phyloP scores from a whole-genome alignment of 2,329 filamentous ascomycete genomes.

The Phialemoniopsis sp. region DNA sequence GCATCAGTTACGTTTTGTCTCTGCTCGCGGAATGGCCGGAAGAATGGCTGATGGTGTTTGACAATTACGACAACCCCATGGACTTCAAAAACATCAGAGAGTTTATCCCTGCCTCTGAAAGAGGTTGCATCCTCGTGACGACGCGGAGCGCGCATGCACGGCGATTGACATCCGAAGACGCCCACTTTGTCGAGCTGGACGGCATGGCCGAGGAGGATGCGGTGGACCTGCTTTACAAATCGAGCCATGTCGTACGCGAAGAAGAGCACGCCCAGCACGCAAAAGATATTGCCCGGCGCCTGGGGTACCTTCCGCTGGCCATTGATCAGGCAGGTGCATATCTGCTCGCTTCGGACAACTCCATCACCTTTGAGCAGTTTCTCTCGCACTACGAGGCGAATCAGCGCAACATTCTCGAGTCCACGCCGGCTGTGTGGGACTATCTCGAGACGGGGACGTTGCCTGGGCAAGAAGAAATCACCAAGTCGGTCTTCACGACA shows the following conservation, averaged over 20 bases:
- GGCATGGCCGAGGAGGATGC: no score
- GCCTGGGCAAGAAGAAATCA: neutral
- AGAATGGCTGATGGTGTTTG: neutral
- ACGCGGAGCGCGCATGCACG: no score
- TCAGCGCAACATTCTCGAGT: neutral
- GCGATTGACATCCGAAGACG: no score
- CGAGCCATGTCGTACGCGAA: no score
- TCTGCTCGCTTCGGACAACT: neutral
- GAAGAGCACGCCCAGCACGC: neutral
- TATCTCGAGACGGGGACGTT: neutral
- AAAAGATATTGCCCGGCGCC: neutral
- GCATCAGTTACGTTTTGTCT: no score
- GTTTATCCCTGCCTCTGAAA: neutral
- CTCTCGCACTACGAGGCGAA: neutral
- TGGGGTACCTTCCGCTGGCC: neutral
- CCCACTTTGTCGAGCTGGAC: no score
- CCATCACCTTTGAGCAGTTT: neutral
- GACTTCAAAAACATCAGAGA: neutral
- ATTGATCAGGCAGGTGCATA: neutral
- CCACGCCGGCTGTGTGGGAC: neutral
- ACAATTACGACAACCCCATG: slow-evolving; percentile 1
- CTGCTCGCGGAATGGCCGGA: neutral
- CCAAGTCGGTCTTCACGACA: slow-evolving; percentile 1
- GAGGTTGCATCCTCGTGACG: no score
- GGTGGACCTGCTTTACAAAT: no score